Percentiles rank a stretch among this genome's conserved stretches.
These are phyloP conservation scores for Amanita jacksonii DNA, from an alignment of 768 basidiomycete species.

Conservation along the genomic window DNA sequence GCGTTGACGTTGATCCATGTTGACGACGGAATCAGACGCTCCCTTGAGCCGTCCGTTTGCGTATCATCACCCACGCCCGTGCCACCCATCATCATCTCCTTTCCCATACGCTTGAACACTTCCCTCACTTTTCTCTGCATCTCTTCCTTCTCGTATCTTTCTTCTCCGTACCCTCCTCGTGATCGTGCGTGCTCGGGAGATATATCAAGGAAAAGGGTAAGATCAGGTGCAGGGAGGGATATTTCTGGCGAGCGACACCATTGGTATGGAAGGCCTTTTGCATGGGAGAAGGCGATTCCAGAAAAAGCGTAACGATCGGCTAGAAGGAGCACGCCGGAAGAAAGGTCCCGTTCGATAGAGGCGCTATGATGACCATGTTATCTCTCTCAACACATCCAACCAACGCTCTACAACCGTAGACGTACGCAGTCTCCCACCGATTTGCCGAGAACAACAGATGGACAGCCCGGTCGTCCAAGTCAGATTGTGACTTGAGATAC, in stretches of 20 bases:
- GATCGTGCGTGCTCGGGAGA: constrained; percentile 53
- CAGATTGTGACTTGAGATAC: constrained; percentile 75
- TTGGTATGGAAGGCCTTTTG: constrained; percentile 57
- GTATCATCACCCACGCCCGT: neutral
- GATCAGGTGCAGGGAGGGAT: constrained; percentile 83
- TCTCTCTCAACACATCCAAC: too few relatives aligned
- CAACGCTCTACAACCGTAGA: constrained; percentile 10
- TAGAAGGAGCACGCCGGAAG: constrained; percentile 60
- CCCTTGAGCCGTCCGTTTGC: neutral
- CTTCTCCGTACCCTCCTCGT: constrained; percentile 78
- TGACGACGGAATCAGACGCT: too few relatives aligned
- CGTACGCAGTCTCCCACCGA: constrained; percentile 89
- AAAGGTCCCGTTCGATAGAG: constrained; percentile 41
- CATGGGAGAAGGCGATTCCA: constrained; percentile 80
- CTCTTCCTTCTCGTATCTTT: constrained; percentile 79
- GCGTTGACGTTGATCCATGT: constrained; percentile 9
- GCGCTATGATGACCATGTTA: constrained; percentile 24
- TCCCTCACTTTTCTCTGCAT: constrained; percentile 59
- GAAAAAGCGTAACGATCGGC: constrained; percentile 97
- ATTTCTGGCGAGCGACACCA: constrained; percentile 87
- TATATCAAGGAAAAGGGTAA: constrained; percentile 82
- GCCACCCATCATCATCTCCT: constrained; percentile 34
- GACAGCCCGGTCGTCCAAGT: constrained; percentile 85
- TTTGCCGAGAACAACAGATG: constrained; percentile 96
- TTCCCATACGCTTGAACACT: constrained; percentile 47